Evolutionary conservation across 179 eudicot genomes (phyloP).

Genomic region (Beta macrorhiza): DNA sequence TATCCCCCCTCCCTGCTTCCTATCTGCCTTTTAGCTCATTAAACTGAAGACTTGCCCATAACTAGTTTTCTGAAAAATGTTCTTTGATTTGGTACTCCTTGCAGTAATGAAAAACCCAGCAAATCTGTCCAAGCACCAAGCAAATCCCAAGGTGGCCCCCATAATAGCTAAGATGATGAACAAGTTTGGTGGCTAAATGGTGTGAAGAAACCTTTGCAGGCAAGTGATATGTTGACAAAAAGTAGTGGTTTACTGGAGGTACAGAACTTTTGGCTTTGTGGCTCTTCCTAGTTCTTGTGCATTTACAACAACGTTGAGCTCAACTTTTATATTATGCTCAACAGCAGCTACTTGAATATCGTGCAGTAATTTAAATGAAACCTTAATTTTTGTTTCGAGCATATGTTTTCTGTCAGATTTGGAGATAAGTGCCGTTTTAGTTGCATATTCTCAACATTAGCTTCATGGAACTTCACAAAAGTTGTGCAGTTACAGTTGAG

Average conservation of each 20-base stretch:
- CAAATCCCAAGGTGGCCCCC: conserved; percentile 98
- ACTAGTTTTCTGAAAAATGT: not conserved
- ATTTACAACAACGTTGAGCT: not conserved
- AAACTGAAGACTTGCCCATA: not conserved
- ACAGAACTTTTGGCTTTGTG: not conserved
- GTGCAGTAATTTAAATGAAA: not conserved
- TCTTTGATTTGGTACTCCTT: not conserved
- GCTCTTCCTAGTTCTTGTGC: conserved; percentile 8
- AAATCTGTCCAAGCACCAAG: conserved; percentile 85
- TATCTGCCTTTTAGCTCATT: not conserved
- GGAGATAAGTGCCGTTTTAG: not conserved
- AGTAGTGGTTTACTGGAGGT: conserved; percentile 3
- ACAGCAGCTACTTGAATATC: conserved; percentile 2
- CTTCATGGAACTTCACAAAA: not conserved
- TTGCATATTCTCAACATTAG: not conserved
- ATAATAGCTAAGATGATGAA: conserved; percentile 88
- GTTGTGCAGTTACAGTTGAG: not conserved
- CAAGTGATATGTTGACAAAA: not conserved
- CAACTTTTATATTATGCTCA: not conserved
- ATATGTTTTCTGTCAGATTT: not conserved
- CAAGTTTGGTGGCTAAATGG: conserved; percentile 66
- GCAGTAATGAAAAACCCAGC: conserved; percentile 99
- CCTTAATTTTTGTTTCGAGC: not conserved
- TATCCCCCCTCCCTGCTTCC: not conserved
- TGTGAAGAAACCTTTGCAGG: not conserved